These are phyloP conservation scores for Fusarium nanum DNA, from an alignment of 2,329 filamentous ascomycete genomes.

Conservation along the genomic window DNA sequence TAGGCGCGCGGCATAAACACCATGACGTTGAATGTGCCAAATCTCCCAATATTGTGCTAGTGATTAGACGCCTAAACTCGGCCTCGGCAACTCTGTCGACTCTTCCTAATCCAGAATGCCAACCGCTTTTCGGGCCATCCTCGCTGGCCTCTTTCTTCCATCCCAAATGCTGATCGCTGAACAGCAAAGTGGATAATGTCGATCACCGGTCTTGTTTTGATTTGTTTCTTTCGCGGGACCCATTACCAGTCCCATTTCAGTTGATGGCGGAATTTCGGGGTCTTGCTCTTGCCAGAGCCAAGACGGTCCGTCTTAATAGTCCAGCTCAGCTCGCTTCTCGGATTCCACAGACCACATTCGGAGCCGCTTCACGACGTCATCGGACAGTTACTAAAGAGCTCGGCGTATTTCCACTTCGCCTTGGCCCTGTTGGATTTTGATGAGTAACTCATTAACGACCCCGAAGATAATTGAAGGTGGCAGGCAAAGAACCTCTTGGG, in stretches of 20 bases:
- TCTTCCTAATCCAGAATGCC: conserved; percentile 18
- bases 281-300: conserved; percentile 4
- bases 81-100: conserved; percentile 22
- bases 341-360: neutral
- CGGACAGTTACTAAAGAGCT: neutral
- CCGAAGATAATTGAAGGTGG: conserved; percentile 4
- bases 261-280: conserved; percentile 33
- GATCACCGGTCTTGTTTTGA: conserved; percentile 24
- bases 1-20: conserved; percentile 37
- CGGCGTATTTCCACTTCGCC: conserved; percentile 9
- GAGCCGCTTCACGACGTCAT: conserved; percentile 29
- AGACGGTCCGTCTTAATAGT: conserved; percentile 7
- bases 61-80: conserved; percentile 2
- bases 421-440: conserved; percentile 3
- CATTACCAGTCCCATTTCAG: conserved; percentile 1
- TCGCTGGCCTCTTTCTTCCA: conserved; percentile 7
- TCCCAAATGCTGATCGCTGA: conserved; percentile 23
- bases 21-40: conserved; percentile 18
- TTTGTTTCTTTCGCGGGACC: conserved; percentile 7
- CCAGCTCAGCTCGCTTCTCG: neutral
- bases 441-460: conserved; percentile 9
- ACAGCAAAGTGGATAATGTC: conserved; percentile 27
- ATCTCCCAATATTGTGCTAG: neutral
- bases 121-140: conserved; percentile 9
- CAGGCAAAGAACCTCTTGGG: conserved; percentile 1